Evolutionary conservation across 129 eudicot species (phyloP).

Genomic region (Chrysanthemum makinoi): DNA sequence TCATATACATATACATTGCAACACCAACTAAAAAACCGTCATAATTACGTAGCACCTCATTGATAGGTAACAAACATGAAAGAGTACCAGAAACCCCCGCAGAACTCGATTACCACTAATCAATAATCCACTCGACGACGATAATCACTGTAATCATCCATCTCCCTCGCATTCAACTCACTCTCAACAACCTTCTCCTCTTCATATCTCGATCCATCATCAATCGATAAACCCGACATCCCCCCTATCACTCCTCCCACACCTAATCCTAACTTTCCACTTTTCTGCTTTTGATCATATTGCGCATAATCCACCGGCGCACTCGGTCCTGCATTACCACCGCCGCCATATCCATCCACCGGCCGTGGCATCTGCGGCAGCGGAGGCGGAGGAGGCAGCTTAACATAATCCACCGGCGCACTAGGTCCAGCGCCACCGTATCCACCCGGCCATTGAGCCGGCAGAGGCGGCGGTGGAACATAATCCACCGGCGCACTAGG

Average conservation of each 20-base stretch:
- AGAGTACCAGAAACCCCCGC: not conserved
- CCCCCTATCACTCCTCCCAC: not conserved
- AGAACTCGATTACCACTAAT: not conserved
- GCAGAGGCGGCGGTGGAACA: too few relatives aligned
- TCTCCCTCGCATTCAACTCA: not conserved
- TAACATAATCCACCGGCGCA: not conserved
- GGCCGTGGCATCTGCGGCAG: too few relatives aligned
- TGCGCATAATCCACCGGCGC: not conserved
- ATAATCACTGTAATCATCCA: not conserved
- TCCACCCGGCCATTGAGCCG: too few relatives aligned
- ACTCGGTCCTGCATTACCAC: too few relatives aligned
- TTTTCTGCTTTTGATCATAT: slow-evolving; percentile 6
- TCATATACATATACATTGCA: not conserved
- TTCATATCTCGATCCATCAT: not conserved
- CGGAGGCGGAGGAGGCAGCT: too few relatives aligned
- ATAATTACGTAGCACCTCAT: not conserved
- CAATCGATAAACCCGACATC: not conserved
- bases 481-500: too few relatives aligned
- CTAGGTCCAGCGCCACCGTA: not conserved
- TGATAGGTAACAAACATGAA: not conserved
- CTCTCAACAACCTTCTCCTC: not conserved
- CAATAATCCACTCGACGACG: slow-evolving; percentile 4
- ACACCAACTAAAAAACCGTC: not conserved
- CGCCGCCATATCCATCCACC: too few relatives aligned
- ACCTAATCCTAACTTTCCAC: not conserved